Conservation (phyloP, 805 yeast genomes). For the Maudiozyma turicensis region DNA sequence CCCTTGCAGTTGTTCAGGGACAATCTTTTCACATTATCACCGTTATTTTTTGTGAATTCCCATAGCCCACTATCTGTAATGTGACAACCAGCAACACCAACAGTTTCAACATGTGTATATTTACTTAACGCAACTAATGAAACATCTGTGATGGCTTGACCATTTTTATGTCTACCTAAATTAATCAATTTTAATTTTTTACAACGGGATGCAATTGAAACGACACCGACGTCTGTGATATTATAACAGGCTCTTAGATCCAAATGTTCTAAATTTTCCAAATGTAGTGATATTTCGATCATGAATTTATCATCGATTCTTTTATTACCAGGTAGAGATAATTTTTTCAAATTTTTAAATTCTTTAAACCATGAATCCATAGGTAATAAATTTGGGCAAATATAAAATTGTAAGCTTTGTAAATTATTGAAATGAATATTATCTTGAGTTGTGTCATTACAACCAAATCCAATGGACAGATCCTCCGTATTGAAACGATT, state of each 20-base stretch:
- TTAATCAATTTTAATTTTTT: conserved; percentile 49
- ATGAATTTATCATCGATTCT: conserved; percentile 52
- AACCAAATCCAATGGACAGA: conserved; percentile 29
- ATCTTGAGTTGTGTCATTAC: too few species aligned
- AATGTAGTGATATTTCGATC: conserved; percentile 38
- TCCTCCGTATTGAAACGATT: conserved; percentile 44
- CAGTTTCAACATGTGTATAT: conserved; percentile 51
- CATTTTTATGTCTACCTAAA: conserved; percentile 67
- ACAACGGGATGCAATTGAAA: conserved; percentile 56
- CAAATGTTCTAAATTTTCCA: conserved; percentile 52
- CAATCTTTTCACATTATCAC: conserved; percentile 46
- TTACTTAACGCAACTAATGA: conserved; percentile 50
- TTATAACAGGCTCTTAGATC: conserved; percentile 80
- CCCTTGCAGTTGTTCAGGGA: conserved; percentile 65
- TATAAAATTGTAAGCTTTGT: conserved; percentile 68
- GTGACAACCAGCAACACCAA: conserved; percentile 85
- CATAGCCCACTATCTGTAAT: conserved; percentile 70
- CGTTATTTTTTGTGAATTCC: conserved; percentile 58
- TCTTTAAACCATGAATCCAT: conserved; percentile 37
- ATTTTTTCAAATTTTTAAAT: conserved; percentile 29
- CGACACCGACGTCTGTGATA: conserved; percentile 67
- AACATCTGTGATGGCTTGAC: conserved; percentile 59
- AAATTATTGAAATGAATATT: conserved; percentile 36
- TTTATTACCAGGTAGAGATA: conserved; percentile 62
- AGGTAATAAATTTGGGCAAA: conserved; percentile 68